Base-by-base conservation (phyloP, 129 eudicot genomes). In the Tagetes patula region DNA sequence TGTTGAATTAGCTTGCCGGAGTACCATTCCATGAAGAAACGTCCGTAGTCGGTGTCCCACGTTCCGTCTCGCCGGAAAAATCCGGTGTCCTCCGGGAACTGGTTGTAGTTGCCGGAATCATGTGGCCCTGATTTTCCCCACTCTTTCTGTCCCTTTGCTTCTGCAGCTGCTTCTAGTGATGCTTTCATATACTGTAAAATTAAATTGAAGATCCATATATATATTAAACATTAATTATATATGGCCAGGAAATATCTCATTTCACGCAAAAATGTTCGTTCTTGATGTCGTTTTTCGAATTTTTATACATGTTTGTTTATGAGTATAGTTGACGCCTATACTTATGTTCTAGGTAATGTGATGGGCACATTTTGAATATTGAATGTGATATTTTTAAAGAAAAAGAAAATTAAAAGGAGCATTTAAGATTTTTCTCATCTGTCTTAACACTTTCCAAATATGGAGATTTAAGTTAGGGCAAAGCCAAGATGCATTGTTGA, bases 51-150 rank as follows among this genome's bases (percentile, higher is more conserved):
- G 56, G 88, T 94, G 81, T 84, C 81, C 98, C 98, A 90, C 61
- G 98, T 84, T 14, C 96, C 98, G 1, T 86, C 96, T 70, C 79
- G 65, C 39, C 75, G 52, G 79, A 94, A 94, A 75, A 94, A 94
- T 2, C 89, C 87, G 32, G 97, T 94, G 69, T 90, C 96, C 80
- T 90, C 98, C 40, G 97, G 98, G 71, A 81, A 88, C 77, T 90
- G 97, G 81, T 83, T 84, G 85, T 90, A 94, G 49, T 88, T 86
- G 55, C 97, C 97, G 8, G 98, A 83, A 69, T 90, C 96, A 40
- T 87, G 93, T 3, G 98, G 97, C n/a, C 98, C 97, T 36, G 89
- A 73, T 39, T 63, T 64, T 42, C 93, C 98, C 98, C 98, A 94
- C 5, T 83, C 91, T 68, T 54, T 78, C 67, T 80, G 67, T 71